phyloP scores from a whole-genome alignment of 208 protist species.

The Kentomonas sorsogonicus region DNA sequence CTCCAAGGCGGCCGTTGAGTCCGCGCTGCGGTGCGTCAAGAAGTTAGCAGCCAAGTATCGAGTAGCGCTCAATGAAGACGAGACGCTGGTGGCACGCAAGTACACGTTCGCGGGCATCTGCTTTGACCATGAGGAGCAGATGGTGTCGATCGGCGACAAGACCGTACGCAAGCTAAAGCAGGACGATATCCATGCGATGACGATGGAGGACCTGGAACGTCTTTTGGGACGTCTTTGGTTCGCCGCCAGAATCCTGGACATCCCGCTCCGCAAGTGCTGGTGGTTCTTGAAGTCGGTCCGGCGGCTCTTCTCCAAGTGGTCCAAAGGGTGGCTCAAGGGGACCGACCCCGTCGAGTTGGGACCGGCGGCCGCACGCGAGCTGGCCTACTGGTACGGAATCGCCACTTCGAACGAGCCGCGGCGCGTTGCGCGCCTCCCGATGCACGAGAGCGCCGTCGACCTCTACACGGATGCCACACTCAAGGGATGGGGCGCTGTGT shows the following conservation, averaged over 20 bases:
- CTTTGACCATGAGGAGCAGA: not conserved
- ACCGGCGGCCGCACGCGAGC: not conserved
- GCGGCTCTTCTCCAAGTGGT: conserved; percentile 2
- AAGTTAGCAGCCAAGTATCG: not conserved
- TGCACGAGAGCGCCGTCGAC: not conserved
- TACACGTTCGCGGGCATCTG: conserved; percentile 13
- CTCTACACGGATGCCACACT: conserved; percentile 15
- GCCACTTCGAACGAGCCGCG: conserved; percentile 4
- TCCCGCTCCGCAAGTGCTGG: conserved; percentile 12
- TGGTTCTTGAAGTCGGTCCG: conserved; percentile 11
- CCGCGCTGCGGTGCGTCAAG: conserved; percentile 6
- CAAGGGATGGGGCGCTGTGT: conserved; percentile 16
- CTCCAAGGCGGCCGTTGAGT: not conserved
- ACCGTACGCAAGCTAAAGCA: conserved; percentile 9
- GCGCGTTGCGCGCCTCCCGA: not conserved
- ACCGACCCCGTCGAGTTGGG: conserved; percentile 3
- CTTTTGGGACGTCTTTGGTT: conserved; percentile 17
- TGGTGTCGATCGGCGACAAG: not conserved
- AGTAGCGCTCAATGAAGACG: conserved; percentile 8
- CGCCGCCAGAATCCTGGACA: not conserved
- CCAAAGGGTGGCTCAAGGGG: not conserved
- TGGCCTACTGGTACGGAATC: not conserved
- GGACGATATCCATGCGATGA: not conserved
- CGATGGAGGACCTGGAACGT: conserved; percentile 8
- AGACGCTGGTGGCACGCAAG: conserved; percentile 6